Evolutionary conservation across 129 eudicot species (phyloP).

Genomic region (Centrapalus pauciflorus): DNA sequence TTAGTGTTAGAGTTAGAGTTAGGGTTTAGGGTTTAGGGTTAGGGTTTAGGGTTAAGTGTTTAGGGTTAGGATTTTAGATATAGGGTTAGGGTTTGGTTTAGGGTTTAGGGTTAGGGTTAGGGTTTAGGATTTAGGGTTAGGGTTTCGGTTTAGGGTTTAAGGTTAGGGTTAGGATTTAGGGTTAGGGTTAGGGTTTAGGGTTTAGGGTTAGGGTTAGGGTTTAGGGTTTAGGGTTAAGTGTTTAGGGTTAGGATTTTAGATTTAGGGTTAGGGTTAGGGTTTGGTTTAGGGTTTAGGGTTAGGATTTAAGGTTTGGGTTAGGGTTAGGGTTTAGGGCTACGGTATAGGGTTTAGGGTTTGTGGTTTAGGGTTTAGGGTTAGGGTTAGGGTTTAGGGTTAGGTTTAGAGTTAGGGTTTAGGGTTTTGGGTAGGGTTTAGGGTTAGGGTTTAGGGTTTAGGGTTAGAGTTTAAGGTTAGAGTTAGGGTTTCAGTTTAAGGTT

Average conservation of each 20-base stretch:
- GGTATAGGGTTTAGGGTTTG: slow-evolving; percentile 25
- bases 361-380: slow-evolving; percentile 17
- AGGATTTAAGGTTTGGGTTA: slow-evolving; percentile 18
- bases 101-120: too few relatives aligned
- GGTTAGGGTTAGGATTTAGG: too few relatives aligned
- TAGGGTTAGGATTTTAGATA: too few relatives aligned
- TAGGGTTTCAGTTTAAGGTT: too few relatives aligned
- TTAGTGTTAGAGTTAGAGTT: slow-evolving; percentile 21
- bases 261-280: too few relatives aligned
- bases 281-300: too few relatives aligned
- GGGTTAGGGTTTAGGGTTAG: slow-evolving; percentile 21
- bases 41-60: slow-evolving; percentile 20
- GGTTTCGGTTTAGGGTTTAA: slow-evolving; percentile 21
- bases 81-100: too few relatives aligned
- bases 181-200: slow-evolving; percentile 26
- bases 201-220: slow-evolving; percentile 29
- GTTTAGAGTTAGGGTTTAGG: slow-evolving; percentile 22
- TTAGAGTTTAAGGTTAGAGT: too few relatives aligned
- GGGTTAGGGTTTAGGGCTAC: slow-evolving; percentile 6
- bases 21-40: slow-evolving; percentile 14
- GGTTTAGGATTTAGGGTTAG: slow-evolving; percentile 23
- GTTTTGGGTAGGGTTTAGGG: slow-evolving; percentile 22
- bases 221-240: slow-evolving; percentile 28
- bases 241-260: too few relatives aligned
- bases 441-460: too few relatives aligned